Base-by-base conservation (phyloP, 2,329 filamentous ascomycete genomes). In the Aspergillus sp. region DNA sequence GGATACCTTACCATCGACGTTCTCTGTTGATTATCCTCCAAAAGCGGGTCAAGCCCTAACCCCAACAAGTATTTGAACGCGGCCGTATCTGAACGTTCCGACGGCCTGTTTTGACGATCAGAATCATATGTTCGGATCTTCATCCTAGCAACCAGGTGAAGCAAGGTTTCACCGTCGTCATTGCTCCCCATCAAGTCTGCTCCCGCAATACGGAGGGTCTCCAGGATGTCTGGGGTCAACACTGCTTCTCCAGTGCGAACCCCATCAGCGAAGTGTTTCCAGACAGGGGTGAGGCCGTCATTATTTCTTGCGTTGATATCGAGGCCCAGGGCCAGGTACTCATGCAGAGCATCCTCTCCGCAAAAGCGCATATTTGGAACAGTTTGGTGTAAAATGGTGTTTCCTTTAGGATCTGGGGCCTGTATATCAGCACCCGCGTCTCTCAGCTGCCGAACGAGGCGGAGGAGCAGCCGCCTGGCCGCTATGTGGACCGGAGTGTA, bases 271-370 rank as follows among this genome's bases (percentile, higher is more conserved):
- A 20, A 22, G 42, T 48, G 54, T 73, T 30, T 39, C 12, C 41
- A 53, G 9, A 62, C 12, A 5, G 60, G 60, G 12, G 58, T 62
- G 4, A 61, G 49, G 1, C 55, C 55, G 11, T 41, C 30, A 3
- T 42, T 51, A 44, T 60, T 54, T 15, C 51, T 27, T 5, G 54
- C 58, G 40, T 60, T 53, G 37, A 60, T 49, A 24, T 52, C 54
- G 8, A 52, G 5, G 6, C 58, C 49, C 6, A 22, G 51, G 19
- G 17, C 12, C 3, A 53, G 12, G 5, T 37, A 37, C 34, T 37
- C 33, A 17, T 34, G 6, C 13, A 30, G 27, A 9, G 9, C 8
- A 11, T 30, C 27, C 27, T 30, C 27, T 5, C 37, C 15, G 8
- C 20, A 20, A 54, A 17, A 30, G 40, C 20, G 2, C 19, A 40